Evolutionary conservation across 2,329 filamentous ascomycete genomes (phyloP).

Genomic region (Talaromyces sp.): DNA sequence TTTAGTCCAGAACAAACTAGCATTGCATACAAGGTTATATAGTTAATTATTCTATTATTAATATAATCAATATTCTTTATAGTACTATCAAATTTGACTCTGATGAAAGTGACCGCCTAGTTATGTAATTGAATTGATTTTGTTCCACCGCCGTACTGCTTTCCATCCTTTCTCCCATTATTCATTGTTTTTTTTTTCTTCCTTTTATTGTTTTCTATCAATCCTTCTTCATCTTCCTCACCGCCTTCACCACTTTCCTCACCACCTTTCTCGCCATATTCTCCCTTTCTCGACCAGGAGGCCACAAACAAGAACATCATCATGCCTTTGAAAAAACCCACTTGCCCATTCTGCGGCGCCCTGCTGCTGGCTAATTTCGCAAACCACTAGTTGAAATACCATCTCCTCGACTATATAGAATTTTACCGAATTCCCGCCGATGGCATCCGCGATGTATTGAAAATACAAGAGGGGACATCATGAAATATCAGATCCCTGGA

Average conservation of each 20-base stretch:
- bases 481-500: background rate
- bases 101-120: background rate
- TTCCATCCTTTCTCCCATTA: no score
- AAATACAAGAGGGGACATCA: background rate
- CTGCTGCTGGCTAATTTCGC: background rate
- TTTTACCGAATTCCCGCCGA: background rate
- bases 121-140: background rate
- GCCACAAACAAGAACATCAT: background rate
- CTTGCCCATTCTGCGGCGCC: constrained; percentile 1
- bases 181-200: background rate
- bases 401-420: background rate
- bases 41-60: background rate
- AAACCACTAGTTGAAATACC: background rate
- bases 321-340: background rate
- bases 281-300: no score
- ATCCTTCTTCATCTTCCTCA: no score
- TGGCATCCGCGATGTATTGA: background rate
- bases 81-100: background rate
- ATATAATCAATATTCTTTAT: background rate
- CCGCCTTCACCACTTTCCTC: no score
- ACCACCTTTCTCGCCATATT: no score
- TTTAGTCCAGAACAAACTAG: background rate
- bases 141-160: background rate
- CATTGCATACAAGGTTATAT: background rate
- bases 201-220: background rate